phyloP scores from a whole-genome alignment of 2,329 filamentous ascomycete genomes.

The Hypoxylon sp. region DNA sequence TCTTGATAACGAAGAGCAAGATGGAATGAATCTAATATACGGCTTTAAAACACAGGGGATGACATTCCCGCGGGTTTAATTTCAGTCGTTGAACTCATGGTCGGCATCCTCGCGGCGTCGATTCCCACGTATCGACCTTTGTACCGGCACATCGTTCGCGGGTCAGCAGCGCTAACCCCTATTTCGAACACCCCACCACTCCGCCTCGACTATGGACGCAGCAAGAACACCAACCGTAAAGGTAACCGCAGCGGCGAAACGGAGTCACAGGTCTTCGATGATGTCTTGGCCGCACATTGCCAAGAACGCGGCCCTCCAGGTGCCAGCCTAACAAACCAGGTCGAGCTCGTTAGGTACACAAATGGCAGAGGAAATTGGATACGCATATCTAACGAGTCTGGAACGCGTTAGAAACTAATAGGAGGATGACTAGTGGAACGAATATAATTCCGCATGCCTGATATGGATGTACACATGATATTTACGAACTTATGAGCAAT shows the following conservation, averaged over 20 bases:
- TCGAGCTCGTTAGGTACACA: conserved; percentile 1
- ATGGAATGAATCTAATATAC: background rate
- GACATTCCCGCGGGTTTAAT: background rate
- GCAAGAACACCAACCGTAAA: background rate
- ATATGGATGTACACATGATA: too few species aligned
- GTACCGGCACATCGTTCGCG: background rate
- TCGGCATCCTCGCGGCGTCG: conserved; percentile 10
- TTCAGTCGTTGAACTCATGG: conserved; percentile 4
- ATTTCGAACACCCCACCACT: background rate
- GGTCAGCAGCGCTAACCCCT: background rate
- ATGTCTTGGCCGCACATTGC: background rate
- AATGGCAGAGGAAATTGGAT: background rate
- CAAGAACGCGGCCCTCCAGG: background rate
- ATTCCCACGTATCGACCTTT: conserved; percentile 17
- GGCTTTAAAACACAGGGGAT: background rate
- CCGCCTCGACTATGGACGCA: background rate
- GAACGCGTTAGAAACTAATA: too few species aligned
- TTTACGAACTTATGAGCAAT: too few species aligned
- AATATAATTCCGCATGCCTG: too few species aligned
- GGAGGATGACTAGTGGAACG: too few species aligned
- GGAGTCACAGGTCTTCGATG: background rate
- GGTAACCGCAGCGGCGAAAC: background rate
- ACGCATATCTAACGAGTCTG: too few species aligned
- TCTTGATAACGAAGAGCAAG: background rate
- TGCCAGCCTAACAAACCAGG: background rate